These are phyloP conservation scores for Saturnispora halmiae DNA, from an alignment of 805 yeast genomes.

Conservation along the genomic window DNA sequence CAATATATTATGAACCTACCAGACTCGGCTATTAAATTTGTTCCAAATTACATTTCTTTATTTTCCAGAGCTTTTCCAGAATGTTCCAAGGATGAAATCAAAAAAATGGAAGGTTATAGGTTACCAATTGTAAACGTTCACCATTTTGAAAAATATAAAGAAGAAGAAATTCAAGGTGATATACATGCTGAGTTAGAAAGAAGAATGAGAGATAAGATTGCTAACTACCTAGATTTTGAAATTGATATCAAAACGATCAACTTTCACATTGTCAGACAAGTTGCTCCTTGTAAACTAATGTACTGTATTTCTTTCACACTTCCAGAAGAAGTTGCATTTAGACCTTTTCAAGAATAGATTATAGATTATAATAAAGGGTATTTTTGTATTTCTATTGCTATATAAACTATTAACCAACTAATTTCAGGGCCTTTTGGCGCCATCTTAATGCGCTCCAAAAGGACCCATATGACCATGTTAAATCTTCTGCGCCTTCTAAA, in stretches of 20 bases:
- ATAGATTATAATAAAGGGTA: background rate
- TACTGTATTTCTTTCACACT: slow-evolving; percentile 74
- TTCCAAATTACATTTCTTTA: slow-evolving; percentile 69
- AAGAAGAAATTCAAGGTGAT: slow-evolving; percentile 60
- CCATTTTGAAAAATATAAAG: slow-evolving; percentile 85
- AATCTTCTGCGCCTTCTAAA: slow-evolving; percentile 77
- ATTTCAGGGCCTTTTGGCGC: slow-evolving; percentile 38
- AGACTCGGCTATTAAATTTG: slow-evolving; percentile 78
- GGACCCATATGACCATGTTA: slow-evolving; percentile 88
- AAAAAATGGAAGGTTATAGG: slow-evolving; percentile 37
- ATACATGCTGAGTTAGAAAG: slow-evolving; percentile 52
- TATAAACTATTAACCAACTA: background rate
- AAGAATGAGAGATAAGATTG: slow-evolving; percentile 52
- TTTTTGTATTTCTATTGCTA: background rate
- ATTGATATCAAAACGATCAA: slow-evolving; percentile 40
- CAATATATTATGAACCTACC: slow-evolving; percentile 96
- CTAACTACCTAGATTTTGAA: slow-evolving; percentile 37
- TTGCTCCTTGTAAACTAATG: slow-evolving; percentile 97
- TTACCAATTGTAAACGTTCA: slow-evolving; percentile 79
- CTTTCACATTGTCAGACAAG: slow-evolving; percentile 85
- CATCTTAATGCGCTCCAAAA: slow-evolving; percentile 61
- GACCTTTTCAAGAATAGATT: slow-evolving; percentile 1
- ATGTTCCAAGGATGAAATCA: slow-evolving; percentile 29
- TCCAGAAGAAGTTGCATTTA: slow-evolving; percentile 58
- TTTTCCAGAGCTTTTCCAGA: slow-evolving; percentile 36